Evolutionary conservation across 2,329 filamentous ascomycete species (phyloP).

Genomic region (Tolypocladium tropicale): DNA sequence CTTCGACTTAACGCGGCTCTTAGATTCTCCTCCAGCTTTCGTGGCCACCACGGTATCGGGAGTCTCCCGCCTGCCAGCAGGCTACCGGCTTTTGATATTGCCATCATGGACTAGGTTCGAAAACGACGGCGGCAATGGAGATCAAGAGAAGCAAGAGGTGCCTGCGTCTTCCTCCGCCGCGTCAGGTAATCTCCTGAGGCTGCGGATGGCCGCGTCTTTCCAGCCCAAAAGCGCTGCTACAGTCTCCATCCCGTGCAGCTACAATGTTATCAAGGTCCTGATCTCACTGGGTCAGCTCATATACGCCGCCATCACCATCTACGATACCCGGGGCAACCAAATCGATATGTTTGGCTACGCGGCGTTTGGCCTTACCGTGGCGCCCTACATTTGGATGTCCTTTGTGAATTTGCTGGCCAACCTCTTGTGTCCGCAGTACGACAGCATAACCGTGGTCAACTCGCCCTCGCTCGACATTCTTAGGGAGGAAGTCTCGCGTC

Average conservation of each 20-base stretch:
- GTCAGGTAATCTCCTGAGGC: no score
- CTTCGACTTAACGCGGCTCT: no score
- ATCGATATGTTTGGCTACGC: slow-evolving; percentile 2
- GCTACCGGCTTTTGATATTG: slow-evolving; percentile 1
- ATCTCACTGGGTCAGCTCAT: slow-evolving; percentile 4
- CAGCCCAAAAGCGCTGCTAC: neutral
- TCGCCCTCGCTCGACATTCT: slow-evolving; percentile 2
- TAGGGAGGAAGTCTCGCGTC: neutral
- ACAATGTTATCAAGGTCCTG: slow-evolving; percentile 1
- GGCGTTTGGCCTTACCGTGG: slow-evolving; percentile 3
- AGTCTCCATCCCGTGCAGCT: neutral
- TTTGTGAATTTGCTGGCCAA: slow-evolving; percentile 2
- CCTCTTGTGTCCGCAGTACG: slow-evolving; percentile 4
- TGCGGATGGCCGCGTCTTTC: neutral
- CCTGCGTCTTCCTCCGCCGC: neutral
- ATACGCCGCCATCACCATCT: slow-evolving; percentile 2
- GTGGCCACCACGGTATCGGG: neutral
- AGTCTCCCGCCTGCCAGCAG: neutral
- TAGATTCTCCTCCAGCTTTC: neutral
- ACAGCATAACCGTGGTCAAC: slow-evolving; percentile 1
- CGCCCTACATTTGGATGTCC: slow-evolving; percentile 4
- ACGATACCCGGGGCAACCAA: slow-evolving; percentile 4
- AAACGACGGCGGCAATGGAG: neutral
- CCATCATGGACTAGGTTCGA: slow-evolving; percentile 1
- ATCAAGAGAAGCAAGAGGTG: neutral